Evolutionary conservation across 768 basidiomycete genomes (phyloP), one percentile per base, ranked within the genome.

Genomic region (Thelephora ganbajun): DNA sequence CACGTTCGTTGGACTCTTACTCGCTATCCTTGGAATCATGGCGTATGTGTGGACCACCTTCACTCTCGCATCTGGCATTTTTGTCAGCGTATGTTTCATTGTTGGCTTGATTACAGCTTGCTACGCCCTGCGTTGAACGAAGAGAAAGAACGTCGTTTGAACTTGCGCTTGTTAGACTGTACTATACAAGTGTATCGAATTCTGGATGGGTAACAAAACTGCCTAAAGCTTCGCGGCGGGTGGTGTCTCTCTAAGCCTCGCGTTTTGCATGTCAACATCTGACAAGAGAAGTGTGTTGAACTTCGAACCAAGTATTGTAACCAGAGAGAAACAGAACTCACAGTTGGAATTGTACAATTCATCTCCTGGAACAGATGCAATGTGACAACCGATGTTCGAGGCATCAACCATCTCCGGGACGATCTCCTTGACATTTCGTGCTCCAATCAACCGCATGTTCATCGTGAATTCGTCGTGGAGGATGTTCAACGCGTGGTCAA

Each of bases 391-490:
- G 26, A 94, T 64, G 45, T 78, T 81, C 1, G 76, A 74, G 11
- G 80, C 79, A 52, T 97, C 90, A 6, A 98, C 89, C 93, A 98
- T 93, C 39, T 79, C 76, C 0, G 85, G 87, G 0, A 79, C 77
- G 48, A 98, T 67, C 33, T 97, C 89, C 46, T 72, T 73, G 39
- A 98, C 61, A 0, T 75, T 83, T 3, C 72, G 77, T 0, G 92
- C 92, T 6, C 94, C 94, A 23, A 99, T 64, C 1, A 98, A 70
- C 13, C 93, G 82, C 76, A 97, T 74, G 64, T 94, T 92, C 94
- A 98, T 97, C 69, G 93, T 89, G 56, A 99, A 90, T 63, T 99
- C 94, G 55, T 83, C 87, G 53, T 73, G 72, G 42, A 93, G 62
- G 45, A 94, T 87, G 55, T 86, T 74, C 46, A 96, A 57, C 0